phyloP scores from a whole-genome alignment of 768 basidiomycete genomes.

The Gloeostereum incarnatum region DNA sequence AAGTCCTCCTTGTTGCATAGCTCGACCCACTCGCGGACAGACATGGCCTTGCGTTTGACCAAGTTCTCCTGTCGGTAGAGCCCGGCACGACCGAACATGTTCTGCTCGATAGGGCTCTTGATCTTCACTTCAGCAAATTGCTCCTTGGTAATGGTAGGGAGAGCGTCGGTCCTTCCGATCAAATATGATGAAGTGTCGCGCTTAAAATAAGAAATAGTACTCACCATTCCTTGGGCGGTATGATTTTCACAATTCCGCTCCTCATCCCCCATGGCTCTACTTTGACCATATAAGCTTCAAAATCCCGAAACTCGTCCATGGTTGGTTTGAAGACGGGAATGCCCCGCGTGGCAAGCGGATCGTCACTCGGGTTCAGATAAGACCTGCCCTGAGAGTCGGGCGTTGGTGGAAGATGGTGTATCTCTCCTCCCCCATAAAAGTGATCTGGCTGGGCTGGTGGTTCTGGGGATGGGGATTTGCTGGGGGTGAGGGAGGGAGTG shows the following conservation, averaged over 20 bases:
- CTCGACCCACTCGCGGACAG: slow-evolving; percentile 83
- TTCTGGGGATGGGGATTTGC: slow-evolving; percentile 45
- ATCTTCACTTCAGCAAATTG: slow-evolving; percentile 73
- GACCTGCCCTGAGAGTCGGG: slow-evolving; percentile 52
- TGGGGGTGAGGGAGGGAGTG: slow-evolving; percentile 30
- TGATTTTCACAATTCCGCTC: slow-evolving; percentile 93
- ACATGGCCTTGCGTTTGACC: slow-evolving; percentile 78
- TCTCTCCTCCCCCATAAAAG: slow-evolving; percentile 56
- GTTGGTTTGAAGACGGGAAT: slow-evolving; percentile 96
- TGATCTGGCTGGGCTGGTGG: slow-evolving; percentile 70
- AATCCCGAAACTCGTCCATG: slow-evolving; percentile 86
- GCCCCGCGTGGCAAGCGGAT: slow-evolving; percentile 75
- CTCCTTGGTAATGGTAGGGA: slow-evolving; percentile 57
- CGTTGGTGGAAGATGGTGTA: slow-evolving; percentile 40
- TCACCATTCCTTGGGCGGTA: slow-evolving; percentile 92
- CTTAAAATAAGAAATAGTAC: slow-evolving; percentile 19
- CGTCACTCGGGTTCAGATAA: slow-evolving; percentile 73
- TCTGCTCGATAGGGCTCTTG: slow-evolving; percentile 87
- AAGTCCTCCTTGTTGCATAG: slow-evolving; percentile 64
- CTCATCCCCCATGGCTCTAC: slow-evolving; percentile 86
- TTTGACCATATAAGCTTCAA: slow-evolving; percentile 81
- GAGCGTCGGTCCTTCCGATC: slow-evolving; percentile 48
- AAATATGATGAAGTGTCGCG: slow-evolving; percentile 11
- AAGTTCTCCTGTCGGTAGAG: slow-evolving; percentile 88
- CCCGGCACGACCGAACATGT: slow-evolving; percentile 80